These are phyloP conservation scores for Barnettozyma californica DNA, from an alignment of 805 yeast species.

Conservation along the genomic window DNA sequence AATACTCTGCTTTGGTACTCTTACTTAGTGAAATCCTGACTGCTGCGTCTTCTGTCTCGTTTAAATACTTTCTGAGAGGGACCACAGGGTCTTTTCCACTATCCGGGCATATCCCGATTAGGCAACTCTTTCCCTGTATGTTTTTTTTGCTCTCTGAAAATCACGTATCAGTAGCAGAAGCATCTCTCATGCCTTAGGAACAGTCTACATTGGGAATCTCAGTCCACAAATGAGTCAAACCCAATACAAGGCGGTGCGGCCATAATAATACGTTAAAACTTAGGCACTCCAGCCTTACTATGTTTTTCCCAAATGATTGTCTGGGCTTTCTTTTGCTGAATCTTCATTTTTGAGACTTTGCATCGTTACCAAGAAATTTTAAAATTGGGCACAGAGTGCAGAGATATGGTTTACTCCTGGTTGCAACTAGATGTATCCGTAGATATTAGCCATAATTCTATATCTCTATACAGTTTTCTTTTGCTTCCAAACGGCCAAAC, in stretches of 20 bases:
- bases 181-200: too few relatives aligned
- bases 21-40: background rate
- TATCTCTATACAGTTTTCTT: background rate
- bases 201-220: background rate
- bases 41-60: background rate
- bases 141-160: too few relatives aligned
- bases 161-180: too few relatives aligned
- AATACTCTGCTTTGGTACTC: background rate
- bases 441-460: background rate
- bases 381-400: too few relatives aligned
- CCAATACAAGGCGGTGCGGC: background rate
- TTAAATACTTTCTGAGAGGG: background rate
- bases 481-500: background rate
- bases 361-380: too few relatives aligned
- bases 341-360: too few relatives aligned
- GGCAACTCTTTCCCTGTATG: conserved; percentile 6
- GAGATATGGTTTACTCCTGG: too few relatives aligned
- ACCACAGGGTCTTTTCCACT: background rate
- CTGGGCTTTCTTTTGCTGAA: too few relatives aligned
- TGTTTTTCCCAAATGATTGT: too few relatives aligned
- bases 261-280: too few relatives aligned
- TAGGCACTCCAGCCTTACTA: too few relatives aligned
- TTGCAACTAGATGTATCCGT: too few relatives aligned
- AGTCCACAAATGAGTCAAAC: background rate
- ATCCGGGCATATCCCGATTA: background rate